phyloP scores from a whole-genome alignment of 306 rosid genomes.

The Quercus agrifolia region DNA sequence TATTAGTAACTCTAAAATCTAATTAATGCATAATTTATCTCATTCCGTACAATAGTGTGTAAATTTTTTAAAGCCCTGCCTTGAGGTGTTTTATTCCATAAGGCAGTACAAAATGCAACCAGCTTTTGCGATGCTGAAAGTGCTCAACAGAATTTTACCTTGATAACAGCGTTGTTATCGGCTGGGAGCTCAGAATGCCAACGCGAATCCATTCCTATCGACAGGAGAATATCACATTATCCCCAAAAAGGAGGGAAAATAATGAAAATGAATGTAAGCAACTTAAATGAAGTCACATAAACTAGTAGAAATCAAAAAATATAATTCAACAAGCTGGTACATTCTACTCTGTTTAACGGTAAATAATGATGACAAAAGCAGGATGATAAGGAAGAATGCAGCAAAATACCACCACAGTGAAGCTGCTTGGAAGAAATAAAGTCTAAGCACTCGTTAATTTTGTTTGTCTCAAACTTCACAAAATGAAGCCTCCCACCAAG shows the following conservation, averaged over 20 bases:
- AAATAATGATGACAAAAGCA: neutral
- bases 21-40: neutral
- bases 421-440: slow-evolving; percentile 93
- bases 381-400: neutral
- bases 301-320: slow-evolving; percentile 2
- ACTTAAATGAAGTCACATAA: slow-evolving; percentile 15
- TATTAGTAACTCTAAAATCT: slow-evolving; percentile 13
- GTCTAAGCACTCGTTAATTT: slow-evolving; percentile 91
- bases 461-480: slow-evolving; percentile 94
- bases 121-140: slow-evolving; percentile 10
- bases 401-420: slow-evolving; percentile 69
- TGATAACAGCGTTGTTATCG: slow-evolving; percentile 66
- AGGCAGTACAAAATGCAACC: neutral
- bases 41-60: neutral
- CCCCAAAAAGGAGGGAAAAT: neutral
- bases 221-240: neutral
- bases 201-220: slow-evolving; percentile 58
- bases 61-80: neutral
- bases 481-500: slow-evolving; percentile 99
- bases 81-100: slow-evolving; percentile 8
- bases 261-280: neutral
- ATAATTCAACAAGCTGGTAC: neutral
- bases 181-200: slow-evolving; percentile 52
- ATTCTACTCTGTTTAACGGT: neutral
- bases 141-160: slow-evolving; percentile 47